phyloP scores from a whole-genome alignment of 768 basidiomycete species.

The Lactarius hatsudake region DNA sequence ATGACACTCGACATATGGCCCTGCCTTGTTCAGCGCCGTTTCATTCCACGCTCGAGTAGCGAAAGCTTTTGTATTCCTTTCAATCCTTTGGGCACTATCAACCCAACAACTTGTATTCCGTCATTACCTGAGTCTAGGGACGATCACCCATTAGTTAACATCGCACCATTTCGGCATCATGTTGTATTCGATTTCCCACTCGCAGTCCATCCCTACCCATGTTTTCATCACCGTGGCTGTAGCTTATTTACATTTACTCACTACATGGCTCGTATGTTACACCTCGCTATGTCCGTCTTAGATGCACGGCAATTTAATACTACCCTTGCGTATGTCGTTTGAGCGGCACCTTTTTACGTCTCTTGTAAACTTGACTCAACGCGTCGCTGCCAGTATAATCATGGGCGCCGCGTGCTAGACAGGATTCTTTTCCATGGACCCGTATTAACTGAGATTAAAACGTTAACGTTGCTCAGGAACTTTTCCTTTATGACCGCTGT shows the following conservation, averaged over 20 bases:
- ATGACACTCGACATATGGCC: slow-evolving; percentile 10
- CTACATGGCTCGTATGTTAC: slow-evolving; percentile 8
- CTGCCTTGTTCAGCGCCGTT: background rate
- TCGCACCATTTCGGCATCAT: slow-evolving; percentile 7
- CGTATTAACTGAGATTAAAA: slow-evolving; percentile 2
- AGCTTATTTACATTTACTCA: background rate
- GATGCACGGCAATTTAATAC: slow-evolving; percentile 9
- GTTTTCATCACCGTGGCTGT: background rate
- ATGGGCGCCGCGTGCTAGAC: too few species aligned
- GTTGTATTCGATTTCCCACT: slow-evolving; percentile 13
- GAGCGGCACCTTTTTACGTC: background rate
- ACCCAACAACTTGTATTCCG: slow-evolving; percentile 17
- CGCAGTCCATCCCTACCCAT: background rate
- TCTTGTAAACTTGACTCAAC: background rate
- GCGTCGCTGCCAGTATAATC: background rate
- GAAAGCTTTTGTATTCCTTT: slow-evolving; percentile 11
- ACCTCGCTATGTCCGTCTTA: background rate
- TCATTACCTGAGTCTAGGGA: slow-evolving; percentile 9
- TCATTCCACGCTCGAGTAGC: slow-evolving; percentile 6
- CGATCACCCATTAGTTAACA: slow-evolving; percentile 7
- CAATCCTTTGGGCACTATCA: background rate
- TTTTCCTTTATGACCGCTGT: background rate
- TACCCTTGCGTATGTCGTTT: background rate
- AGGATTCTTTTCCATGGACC: background rate
- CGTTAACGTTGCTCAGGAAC: background rate